These are phyloP conservation scores for Glomus cerebriforme DNA, from an alignment of 192 early-diverging fungal genomes.

Conservation along the genomic window DNA sequence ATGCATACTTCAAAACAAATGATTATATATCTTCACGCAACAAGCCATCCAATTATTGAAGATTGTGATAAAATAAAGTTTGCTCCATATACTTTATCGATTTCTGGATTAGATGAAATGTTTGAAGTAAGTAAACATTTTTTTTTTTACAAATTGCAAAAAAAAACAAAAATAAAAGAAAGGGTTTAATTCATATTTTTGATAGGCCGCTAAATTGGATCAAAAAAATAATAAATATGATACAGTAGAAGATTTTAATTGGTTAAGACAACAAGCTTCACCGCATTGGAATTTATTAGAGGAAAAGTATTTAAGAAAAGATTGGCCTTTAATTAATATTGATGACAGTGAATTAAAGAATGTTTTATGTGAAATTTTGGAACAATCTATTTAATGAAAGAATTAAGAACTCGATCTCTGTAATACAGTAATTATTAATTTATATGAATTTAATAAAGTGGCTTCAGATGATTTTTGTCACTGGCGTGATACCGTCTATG, in stretches of 20 bases:
- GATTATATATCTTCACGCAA: slow-evolving; percentile 66
- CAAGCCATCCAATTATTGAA: slow-evolving; percentile 88
- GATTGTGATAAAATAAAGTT: slow-evolving; percentile 69
- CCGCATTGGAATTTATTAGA: slow-evolving; percentile 72
- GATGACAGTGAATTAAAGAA: not conserved
- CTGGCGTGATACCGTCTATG: too few species aligned
- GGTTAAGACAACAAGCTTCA: slow-evolving; percentile 75
- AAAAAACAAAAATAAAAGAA: not conserved
- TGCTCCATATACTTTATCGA: slow-evolving; percentile 58
- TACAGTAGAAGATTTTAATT: slow-evolving; percentile 89
- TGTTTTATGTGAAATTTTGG: slow-evolving; percentile 10
- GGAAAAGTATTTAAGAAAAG: not conserved
- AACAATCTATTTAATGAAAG: not conserved
- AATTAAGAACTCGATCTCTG: too few species aligned
- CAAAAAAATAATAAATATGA: slow-evolving; percentile 52
- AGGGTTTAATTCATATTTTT: not conserved
- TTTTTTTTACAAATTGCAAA: not conserved
- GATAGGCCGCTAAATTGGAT: slow-evolving; percentile 38
- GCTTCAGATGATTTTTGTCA: too few species aligned
- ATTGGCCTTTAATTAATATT: slow-evolving; percentile 15
- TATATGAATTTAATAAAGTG: too few species aligned
- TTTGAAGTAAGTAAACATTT: slow-evolving; percentile 34
- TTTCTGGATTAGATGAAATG: slow-evolving; percentile 35
- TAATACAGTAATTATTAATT: too few species aligned
- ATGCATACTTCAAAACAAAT: slow-evolving; percentile 74